Evolutionary conservation across 1,284 basidiomycete species (phyloP), one percentile per base, ranked within the genome.

Genomic region (Amylostereum areolatum): DNA sequence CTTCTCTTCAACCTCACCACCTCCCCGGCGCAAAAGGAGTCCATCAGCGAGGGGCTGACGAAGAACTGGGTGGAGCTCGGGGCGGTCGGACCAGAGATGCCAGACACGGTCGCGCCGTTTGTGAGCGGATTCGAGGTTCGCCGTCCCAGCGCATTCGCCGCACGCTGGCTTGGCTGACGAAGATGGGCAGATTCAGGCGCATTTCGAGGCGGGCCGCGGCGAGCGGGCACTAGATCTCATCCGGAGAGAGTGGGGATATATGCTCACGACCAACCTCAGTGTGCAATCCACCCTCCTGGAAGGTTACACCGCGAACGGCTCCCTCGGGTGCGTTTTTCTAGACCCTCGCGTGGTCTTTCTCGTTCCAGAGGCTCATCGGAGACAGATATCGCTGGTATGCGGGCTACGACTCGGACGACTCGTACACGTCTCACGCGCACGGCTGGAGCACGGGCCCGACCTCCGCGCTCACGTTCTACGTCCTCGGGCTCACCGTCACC

Each of bases 201-300:
- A 79, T 56, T 77, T 78, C 49, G 66, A 67, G 10, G 68, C 75
- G 0, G 73, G 71, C 6, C 68, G 74, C 55, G 74, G 72, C 41
- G 70, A 63, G 18, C 65, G 71, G 18, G 75, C 74, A 2, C 66
- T 79, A 59, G 74, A 77, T 51, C 64, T 79, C 6, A 55, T 79
- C 9, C 67, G 66, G 18, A 66, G 67, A 30, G 70, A 75, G 57
- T 77, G 77, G 77, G 76, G 76, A 1, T 79, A 77, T 56, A 78
- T 78, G 72, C 61, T 78, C 25, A 73, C 75, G 61, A 77, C 74
- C 5, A 72, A 73, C 52, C 54, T 76, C 46, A 74, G 70, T 49
- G 74, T 76, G 3, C 70, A 76, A 49, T 78, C 75, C 5, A 75
- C 73, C 1, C 62, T 78, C 8, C 65, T 78, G 11, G 76, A 78